Conservation (phyloP, 2,329 filamentous ascomycete species). For the Aspergillus sp. region DNA sequence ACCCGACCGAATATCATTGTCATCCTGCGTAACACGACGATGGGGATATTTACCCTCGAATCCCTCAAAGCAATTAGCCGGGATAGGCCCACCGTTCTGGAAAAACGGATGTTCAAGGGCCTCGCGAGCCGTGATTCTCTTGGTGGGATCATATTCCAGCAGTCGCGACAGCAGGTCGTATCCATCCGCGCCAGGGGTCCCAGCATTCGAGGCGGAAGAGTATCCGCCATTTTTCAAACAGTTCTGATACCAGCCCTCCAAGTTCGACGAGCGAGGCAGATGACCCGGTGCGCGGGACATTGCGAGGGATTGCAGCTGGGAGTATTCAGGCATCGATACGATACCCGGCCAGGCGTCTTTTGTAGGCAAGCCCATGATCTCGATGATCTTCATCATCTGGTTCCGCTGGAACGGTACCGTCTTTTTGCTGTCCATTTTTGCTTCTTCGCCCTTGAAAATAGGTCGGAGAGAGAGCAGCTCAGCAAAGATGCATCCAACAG, state of each 20-base stretch:
- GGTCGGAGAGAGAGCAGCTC: conserved; percentile 86
- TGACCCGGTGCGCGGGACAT: conserved; percentile 46
- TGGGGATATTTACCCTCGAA: conserved; percentile 86
- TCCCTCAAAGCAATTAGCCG: conserved; percentile 86
- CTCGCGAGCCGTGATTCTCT: conserved; percentile 80
- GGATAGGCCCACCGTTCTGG: conserved; percentile 65
- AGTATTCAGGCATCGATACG: conserved; percentile 81
- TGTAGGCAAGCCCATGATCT: conserved; percentile 87
- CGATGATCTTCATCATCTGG: conserved; percentile 98
- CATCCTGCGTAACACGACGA: conserved; percentile 85
- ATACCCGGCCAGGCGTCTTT: conserved; percentile 88
- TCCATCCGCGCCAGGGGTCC: conserved; percentile 71
- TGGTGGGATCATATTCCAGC: conserved; percentile 89
- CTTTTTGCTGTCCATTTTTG: conserved; percentile 98
- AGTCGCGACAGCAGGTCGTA: conserved; percentile 78
- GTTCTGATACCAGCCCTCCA: conserved; percentile 79
- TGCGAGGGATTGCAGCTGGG: conserved; percentile 60
- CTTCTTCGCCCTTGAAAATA: conserved; percentile 98
- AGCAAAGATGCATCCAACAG: conserved; percentile 95
- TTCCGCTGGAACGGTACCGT: conserved; percentile 96
- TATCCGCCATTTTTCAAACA: conserved; percentile 62
- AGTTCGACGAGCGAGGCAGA: conserved; percentile 53
- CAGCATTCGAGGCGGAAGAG: conserved; percentile 48
- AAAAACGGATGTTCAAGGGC: conserved; percentile 94
- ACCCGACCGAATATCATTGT: conserved; percentile 90